A percentile compares a stretch with the other conserved stretches of the same genome.
These are phyloP conservation scores for Suillus lakei DNA, from an alignment of 768 basidiomycete species.

Conservation along the genomic window DNA sequence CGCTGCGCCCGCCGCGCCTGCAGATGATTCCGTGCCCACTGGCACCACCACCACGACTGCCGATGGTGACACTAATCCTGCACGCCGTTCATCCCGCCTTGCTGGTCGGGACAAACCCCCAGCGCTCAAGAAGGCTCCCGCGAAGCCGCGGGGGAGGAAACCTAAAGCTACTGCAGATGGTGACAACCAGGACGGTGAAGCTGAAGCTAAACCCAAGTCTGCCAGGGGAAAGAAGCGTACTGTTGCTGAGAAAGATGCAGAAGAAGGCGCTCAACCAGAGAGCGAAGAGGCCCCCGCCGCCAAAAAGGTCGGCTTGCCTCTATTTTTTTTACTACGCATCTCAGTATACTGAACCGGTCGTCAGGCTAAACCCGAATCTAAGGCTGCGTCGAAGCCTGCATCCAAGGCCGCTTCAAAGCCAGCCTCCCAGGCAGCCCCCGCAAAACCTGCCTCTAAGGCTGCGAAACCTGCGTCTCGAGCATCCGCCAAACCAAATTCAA, in stretches of 20 bases:
- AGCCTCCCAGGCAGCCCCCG: slow-evolving; percentile 36
- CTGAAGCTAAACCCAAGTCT: slow-evolving; percentile 48
- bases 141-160: slow-evolving; percentile 64
- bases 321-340: slow-evolving; percentile 14
- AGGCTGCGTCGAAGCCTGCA: slow-evolving; percentile 35
- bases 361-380: slow-evolving; percentile 43
- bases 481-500: slow-evolving; percentile 49
- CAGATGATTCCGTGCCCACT: slow-evolving; percentile 23
- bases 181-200: slow-evolving; percentile 48
- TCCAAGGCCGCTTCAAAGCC: slow-evolving; percentile 46
- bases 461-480: slow-evolving; percentile 45
- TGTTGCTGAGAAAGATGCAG: slow-evolving; percentile 44
- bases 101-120: slow-evolving; percentile 70
- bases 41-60: slow-evolving; percentile 16
- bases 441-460: slow-evolving; percentile 49
- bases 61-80: slow-evolving; percentile 42
- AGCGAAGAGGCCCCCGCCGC: slow-evolving; percentile 55
- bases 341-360: slow-evolving; percentile 6
- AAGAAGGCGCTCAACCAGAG: slow-evolving; percentile 38
- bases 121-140: slow-evolving; percentile 58
- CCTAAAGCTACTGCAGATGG: slow-evolving; percentile 36
- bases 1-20: slow-evolving; percentile 47
- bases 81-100: slow-evolving; percentile 77
- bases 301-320: slow-evolving; percentile 58
- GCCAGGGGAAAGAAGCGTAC: slow-evolving; percentile 62